These are phyloP conservation scores for Parachaetomium inaequale DNA, from an alignment of 495 filamentous ascomycete genomes.

Conservation along the genomic window DNA sequence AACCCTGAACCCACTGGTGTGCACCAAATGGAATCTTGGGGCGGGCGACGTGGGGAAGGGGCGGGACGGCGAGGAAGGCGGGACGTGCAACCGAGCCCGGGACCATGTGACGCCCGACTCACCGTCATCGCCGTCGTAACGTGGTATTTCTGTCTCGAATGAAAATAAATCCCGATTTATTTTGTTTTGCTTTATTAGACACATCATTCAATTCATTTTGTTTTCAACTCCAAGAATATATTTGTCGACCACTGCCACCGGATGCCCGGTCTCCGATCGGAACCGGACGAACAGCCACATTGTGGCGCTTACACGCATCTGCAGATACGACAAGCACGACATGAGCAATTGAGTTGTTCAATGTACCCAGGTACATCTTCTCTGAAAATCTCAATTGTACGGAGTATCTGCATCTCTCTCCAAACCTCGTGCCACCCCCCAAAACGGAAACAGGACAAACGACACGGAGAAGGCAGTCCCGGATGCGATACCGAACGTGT, in stretches of 20 bases:
- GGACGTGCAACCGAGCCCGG: constrained; percentile 7
- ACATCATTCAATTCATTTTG: too few relatives aligned
- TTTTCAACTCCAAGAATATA: neutral
- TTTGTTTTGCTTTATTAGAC: neutral
- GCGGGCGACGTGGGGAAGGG: constrained; percentile 9
- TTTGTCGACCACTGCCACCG: too few relatives aligned
- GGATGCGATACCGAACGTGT: constrained; percentile 10
- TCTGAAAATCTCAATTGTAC: too few relatives aligned
- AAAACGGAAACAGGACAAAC: constrained; percentile 1
- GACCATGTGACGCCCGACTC: constrained; percentile 6
- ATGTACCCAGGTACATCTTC: too few relatives aligned
- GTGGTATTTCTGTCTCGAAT: neutral
- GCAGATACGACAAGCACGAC: too few relatives aligned
- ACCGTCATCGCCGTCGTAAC: neutral
- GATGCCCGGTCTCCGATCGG: too few relatives aligned
- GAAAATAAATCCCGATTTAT: neutral
- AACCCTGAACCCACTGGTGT: neutral
- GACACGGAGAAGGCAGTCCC: constrained; percentile 5
- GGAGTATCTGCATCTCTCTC: too few relatives aligned
- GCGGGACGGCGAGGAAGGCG: constrained; percentile 12
- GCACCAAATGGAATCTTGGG: too few relatives aligned
- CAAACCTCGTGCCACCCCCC: too few relatives aligned
- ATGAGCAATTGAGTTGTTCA: too few relatives aligned
- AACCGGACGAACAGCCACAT: too few relatives aligned
- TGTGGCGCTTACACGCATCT: neutral